Base-by-base conservation (phyloP, 169 alveolate genomes). In the Besnoitia besnoiti region DNA sequence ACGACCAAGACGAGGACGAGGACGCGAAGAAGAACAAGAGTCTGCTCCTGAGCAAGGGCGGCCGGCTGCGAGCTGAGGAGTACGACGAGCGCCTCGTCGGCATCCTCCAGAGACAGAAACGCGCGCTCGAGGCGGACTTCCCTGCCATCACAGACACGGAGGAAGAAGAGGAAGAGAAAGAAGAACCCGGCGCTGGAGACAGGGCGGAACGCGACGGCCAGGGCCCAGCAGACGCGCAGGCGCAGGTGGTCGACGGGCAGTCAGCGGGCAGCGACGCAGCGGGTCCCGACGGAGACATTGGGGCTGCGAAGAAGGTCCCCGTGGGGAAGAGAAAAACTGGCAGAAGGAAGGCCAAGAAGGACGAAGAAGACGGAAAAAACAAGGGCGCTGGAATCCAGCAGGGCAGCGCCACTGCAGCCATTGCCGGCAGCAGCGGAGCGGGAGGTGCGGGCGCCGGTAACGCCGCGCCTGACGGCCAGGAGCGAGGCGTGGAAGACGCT, bases 51-150 rank as follows among this genome's bases (percentile, higher is more conserved):
- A 61, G 62, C 77, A 95, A 88, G 84, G 94, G 95, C 59, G 91
- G 95, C 73, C 94, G 95, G 0, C 92, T 97, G 2, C 96, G 98
- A 44, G 96, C 97, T 14, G 97, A 95, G 91, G 98, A 96, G 91
- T 97, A 97, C 89, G 96, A 95, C 62, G 95, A 93, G 62, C 91
- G 95, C 77, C 90, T 97, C 49, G 85, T 85, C 40, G 92, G 90
- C 33, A 97, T 97, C 3, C 92, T 97, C 37, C 79, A 55, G 47
- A 95, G 95, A 59, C 98, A 97, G 93, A 90, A 93, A 89, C 92
- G 85, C 21, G 97, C 98, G 19, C 94, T 97, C 85, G 84, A 80
- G 33, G 95, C 96, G 0, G 97, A 95, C 55, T 96, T 95, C 55
- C 98, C 97, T 40, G 95, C 50, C 0, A 89, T 95, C 62, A 93